A percentile compares a stretch with the other conserved stretches of the same genome.
Evolutionary conservation across 208 protist species (phyloP).

Genomic region (Crithidia acanthocephali): DNA sequence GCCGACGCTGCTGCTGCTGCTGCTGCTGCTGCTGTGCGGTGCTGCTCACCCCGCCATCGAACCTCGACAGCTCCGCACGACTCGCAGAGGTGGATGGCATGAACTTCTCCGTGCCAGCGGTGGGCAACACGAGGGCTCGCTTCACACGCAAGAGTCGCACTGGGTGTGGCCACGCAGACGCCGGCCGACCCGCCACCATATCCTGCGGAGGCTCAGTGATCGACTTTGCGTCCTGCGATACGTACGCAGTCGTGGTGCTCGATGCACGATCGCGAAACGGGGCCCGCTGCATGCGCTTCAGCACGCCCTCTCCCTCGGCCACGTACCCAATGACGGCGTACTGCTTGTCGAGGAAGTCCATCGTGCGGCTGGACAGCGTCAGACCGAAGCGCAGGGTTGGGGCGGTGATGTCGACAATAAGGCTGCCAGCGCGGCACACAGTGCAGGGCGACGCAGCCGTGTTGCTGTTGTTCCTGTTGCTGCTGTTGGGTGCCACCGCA

Average conservation of each 20-base stretch:
- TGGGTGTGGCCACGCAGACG: slow-evolving; percentile 42
- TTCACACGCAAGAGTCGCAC: slow-evolving; percentile 65
- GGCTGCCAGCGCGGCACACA: slow-evolving; percentile 38
- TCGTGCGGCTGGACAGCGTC: slow-evolving; percentile 50
- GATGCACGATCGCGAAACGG: slow-evolving; percentile 17
- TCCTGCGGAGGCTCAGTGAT: too few relatives aligned
- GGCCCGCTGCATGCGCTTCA: slow-evolving; percentile 48
- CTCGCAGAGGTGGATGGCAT: not conserved
- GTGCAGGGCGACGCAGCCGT: slow-evolving; percentile 11
- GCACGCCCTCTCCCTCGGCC: slow-evolving; percentile 52
- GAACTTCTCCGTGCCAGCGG: slow-evolving; percentile 53
- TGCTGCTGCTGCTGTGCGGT: not conserved
- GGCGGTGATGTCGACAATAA: slow-evolving; percentile 51
- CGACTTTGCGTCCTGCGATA: too few relatives aligned
- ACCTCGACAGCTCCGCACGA: slow-evolving; percentile 12
- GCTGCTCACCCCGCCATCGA: not conserved
- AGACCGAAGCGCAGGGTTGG: slow-evolving; percentile 50
- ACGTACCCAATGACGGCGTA: slow-evolving; percentile 70
- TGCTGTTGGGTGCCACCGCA: not conserved
- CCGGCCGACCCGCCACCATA: slow-evolving; percentile 21
- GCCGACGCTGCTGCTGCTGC: slow-evolving; percentile 12
- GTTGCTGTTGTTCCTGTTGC: not conserved
- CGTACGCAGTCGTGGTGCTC: too few relatives aligned
- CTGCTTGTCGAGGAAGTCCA: slow-evolving; percentile 63
- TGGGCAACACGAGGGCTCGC: slow-evolving; percentile 64